Conservation (phyloP, 2,329 filamentous ascomycete genomes). For the Colletotrichum sp. region DNA sequence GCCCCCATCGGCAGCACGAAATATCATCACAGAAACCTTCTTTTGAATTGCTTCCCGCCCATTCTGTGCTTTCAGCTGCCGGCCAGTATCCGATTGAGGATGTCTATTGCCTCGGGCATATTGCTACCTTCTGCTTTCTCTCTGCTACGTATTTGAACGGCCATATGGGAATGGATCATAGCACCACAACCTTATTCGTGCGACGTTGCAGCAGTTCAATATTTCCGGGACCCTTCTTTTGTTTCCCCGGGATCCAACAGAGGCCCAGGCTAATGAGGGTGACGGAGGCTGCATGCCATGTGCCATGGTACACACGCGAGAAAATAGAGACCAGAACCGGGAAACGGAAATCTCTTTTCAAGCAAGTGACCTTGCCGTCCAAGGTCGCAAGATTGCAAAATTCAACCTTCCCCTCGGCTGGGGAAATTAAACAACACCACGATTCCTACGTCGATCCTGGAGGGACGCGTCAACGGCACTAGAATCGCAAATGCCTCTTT, state of each 20-base stretch:
- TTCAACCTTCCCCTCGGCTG: constrained; percentile 8
- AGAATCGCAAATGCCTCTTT: not conserved
- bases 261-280: not conserved
- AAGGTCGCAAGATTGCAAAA: constrained; percentile 13
- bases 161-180: not conserved
- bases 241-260: not conserved
- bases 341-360: not conserved
- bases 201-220: constrained; percentile 8
- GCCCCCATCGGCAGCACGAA: not conserved
- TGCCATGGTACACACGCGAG: not conserved
- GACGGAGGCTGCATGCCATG: not conserved
- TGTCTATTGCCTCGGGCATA: not conserved
- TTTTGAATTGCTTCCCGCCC: constrained; percentile 1
- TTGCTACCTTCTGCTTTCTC: constrained; percentile 2
- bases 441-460: constrained; percentile 11
- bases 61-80: not conserved
- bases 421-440: constrained; percentile 12
- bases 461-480: not conserved
- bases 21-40: not conserved
- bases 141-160: not conserved
- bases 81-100: not conserved
- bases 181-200: constrained; percentile 8
- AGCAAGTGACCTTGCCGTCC: constrained; percentile 5
- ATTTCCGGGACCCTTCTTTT: constrained; percentile 7
- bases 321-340: not conserved